phyloP scores from a whole-genome alignment of 352 stramenopile species.

The Blastocystis sp. region DNA sequence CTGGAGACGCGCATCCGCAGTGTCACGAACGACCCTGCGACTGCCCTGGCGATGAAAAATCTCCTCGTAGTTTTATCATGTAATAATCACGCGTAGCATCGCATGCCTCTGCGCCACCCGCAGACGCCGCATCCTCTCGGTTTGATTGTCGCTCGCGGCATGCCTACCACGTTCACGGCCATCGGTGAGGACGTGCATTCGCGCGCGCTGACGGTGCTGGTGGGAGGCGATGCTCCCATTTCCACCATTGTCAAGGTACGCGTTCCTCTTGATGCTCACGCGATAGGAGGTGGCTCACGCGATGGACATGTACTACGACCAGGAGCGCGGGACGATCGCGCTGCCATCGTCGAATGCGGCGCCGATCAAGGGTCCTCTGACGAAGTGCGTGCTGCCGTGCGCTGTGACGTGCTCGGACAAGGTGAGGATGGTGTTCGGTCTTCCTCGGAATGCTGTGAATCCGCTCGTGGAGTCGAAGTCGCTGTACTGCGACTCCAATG shows the following conservation, averaged over 20 bases:
- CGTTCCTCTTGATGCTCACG: neutral
- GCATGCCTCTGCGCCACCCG: conserved; percentile 59
- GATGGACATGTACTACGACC: conserved; percentile 23
- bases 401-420: neutral
- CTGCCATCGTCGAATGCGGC: conserved; percentile 1
- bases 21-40: conserved; percentile 62
- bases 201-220: conserved; percentile 31
- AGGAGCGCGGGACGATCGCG: conserved; percentile 16
- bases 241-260: neutral
- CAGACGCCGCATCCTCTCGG: conserved; percentile 59
- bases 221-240: conserved; percentile 10
- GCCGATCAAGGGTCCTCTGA: conserved; percentile 50
- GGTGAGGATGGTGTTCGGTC: conserved; percentile 5
- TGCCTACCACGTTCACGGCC: conserved; percentile 40
- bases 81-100: neutral
- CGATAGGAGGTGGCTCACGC: conserved; percentile 15
- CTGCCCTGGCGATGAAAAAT: conserved; percentile 39
- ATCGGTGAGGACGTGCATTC: conserved; percentile 63
- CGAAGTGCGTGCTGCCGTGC: conserved; percentile 54
- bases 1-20: conserved; percentile 45
- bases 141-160: conserved; percentile 46
- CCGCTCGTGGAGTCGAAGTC: neutral
- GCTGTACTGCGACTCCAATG: conserved; percentile 43
- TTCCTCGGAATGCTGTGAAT: neutral
- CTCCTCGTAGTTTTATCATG: conserved; percentile 24